Evolutionary conservation across 768 basidiomycete genomes (phyloP).

Genomic region (Leucosporidium creatinivorum): DNA sequence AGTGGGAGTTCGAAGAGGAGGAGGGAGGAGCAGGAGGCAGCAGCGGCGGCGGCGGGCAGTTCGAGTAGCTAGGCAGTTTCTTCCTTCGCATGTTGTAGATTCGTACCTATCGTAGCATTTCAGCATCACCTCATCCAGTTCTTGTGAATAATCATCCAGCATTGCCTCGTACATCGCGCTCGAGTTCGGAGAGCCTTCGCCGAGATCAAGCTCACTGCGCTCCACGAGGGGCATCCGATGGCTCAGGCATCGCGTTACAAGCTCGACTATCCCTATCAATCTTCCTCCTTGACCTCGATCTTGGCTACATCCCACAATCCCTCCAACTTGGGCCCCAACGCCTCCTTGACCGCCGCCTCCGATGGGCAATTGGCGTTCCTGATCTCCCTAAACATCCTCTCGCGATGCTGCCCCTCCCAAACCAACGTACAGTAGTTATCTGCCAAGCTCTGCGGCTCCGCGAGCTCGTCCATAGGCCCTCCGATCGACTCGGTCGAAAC

Average conservation of each 20-base stretch:
- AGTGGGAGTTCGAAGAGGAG: slow-evolving; percentile 34
- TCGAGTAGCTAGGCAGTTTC: no score
- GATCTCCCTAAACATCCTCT: slow-evolving; percentile 56
- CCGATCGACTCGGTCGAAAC: slow-evolving; percentile 30
- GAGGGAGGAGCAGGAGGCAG: slow-evolving; percentile 32
- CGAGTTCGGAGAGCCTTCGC: no score
- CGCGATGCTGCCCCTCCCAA: slow-evolving; percentile 85
- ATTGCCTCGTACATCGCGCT: no score
- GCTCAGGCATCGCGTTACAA: no score
- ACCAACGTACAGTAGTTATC: slow-evolving; percentile 83
- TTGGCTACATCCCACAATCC: slow-evolving; percentile 94
- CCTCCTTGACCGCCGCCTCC: slow-evolving; percentile 76
- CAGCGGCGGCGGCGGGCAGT: background rate
- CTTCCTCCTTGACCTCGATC: slow-evolving; percentile 35
- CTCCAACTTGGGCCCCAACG: slow-evolving; percentile 71
- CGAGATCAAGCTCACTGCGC: no score
- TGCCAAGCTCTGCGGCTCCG: slow-evolving; percentile 54
- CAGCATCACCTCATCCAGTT: no score
- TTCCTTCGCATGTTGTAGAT: no score
- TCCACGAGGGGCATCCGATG: no score
- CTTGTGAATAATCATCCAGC: no score
- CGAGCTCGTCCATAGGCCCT: slow-evolving; percentile 16
- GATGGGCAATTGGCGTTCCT: slow-evolving; percentile 41
- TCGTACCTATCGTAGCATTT: no score
- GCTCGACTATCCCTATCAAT: background rate